Evolutionary conservation across 805 yeast genomes (phyloP), one percentile per base, ranked within the genome.

Genomic region (Trichomonascus vanleenenianus): DNA sequence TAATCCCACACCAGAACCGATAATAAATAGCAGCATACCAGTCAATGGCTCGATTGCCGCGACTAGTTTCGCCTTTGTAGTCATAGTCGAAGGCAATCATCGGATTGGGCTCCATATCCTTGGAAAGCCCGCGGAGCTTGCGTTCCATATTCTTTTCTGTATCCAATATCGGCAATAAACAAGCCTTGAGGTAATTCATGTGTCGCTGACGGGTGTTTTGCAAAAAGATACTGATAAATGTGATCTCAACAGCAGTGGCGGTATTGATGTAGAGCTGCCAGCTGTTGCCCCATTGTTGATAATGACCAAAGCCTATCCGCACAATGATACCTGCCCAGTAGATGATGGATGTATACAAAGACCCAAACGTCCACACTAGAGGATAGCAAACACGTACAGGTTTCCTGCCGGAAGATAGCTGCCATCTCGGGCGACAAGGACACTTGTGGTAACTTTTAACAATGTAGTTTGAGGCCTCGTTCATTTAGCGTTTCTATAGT

Each of bases 1-100:
- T 1, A 68, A 56, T 34, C 75, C 75, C 22, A 66, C 48, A 48
- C 71, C 72, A 8, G 71, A 63, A 43, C 75, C 75, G 44, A 70
- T 61, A 35, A 71, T n/a, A n/a, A n/a, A n/a, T 50, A 44, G 65
- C 70, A 3, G 73, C 72, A 50, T 70, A 71, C 48, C 60, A 62
- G 37, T 63, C 65, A 39, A 71, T 68, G 3, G 27, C 12, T 3
- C 33, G 42, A n/a, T 15, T 15, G 37, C n/a, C 18, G 12, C 19
- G n/a, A 12, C 19, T 34, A 3, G 37, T 34, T 30, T 30, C 31
- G 10, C 11, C 10, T 30, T 11, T 8, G 10, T n/a, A 3, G 12
- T 39, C 12, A 34, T 12, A 14, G 9, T 22, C 22, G 30, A 25
- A 9, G 6, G 15, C 7, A 14, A 22, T 18, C 3, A 30, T 11